Evolutionary conservation across 2,329 filamentous ascomycete genomes (phyloP).

Genomic region (Helotiales sp.): DNA sequence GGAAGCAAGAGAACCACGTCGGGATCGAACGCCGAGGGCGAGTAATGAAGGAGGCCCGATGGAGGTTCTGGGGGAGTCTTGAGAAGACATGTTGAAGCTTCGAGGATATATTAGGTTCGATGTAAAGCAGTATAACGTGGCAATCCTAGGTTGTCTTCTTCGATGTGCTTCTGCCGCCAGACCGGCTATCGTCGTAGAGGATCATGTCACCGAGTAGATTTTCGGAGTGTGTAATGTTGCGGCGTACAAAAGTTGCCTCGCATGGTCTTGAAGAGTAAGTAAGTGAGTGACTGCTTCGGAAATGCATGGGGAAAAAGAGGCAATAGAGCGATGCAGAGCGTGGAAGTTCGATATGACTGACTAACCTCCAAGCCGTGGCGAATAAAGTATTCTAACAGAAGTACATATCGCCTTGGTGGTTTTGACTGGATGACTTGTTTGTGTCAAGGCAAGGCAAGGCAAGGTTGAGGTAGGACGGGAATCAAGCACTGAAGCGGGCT

Average conservation of each 20-base stretch:
- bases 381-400: neutral
- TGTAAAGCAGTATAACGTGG: neutral
- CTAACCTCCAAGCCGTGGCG: neutral
- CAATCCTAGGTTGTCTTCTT: neutral
- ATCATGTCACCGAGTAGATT: constrained; percentile 33
- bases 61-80: constrained; percentile 37
- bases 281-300: neutral
- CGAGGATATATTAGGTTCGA: neutral
- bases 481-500: too few relatives aligned
- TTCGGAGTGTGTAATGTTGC: neutral
- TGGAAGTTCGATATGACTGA: neutral
- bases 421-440: neutral
- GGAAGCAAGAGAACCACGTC: constrained; percentile 56
- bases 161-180: constrained; percentile 26
- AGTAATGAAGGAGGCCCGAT: constrained; percentile 29
- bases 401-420: neutral
- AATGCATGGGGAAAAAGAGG: neutral
- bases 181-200: constrained; percentile 26
- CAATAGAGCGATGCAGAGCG: neutral
- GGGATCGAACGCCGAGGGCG: constrained; percentile 37
- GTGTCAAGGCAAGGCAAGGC: neutral
- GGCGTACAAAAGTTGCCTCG: neutral
- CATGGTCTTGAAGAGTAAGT: constrained; percentile 10
- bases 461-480: too few relatives aligned
- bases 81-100: constrained; percentile 38